These are phyloP conservation scores for Apostasia ramifera DNA, from an alignment of 106 monocot species.

Conservation along the genomic window DNA sequence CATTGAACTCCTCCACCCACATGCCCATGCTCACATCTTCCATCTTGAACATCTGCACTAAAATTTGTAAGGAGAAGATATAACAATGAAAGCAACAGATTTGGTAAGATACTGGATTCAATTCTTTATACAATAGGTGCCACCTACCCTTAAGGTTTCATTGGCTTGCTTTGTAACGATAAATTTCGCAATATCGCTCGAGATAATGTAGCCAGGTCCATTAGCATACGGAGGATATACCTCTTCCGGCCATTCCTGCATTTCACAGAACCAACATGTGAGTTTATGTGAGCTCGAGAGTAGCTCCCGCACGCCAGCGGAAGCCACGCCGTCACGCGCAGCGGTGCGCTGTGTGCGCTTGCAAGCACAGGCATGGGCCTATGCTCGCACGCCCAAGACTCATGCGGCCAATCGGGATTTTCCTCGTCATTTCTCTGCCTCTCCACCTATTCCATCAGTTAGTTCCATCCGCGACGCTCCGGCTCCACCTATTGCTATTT, in stretches of 20 bases:
- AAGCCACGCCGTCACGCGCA: no score
- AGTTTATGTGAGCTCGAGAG: not conserved
- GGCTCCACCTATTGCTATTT: no score
- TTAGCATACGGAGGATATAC: slow-evolving; percentile 88
- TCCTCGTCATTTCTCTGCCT: no score
- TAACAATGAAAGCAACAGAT: not conserved
- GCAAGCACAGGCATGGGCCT: no score
- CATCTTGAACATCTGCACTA: slow-evolving; percentile 94
- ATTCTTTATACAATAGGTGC: not conserved
- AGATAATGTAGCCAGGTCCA: slow-evolving; percentile 90
- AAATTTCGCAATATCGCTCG: slow-evolving; percentile 65
- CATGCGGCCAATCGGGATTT: no score
- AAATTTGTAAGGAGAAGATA: not conserved
- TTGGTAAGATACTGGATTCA: not conserved
- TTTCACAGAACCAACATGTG: not conserved
- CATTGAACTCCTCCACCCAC: slow-evolving; percentile 94
- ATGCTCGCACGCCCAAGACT: no score
- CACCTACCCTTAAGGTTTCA: slow-evolving; percentile 51
- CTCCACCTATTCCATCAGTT: no score
- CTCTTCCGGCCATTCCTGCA: slow-evolving; percentile 92
- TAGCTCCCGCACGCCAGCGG: no score
- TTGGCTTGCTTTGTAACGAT: slow-evolving; percentile 53
- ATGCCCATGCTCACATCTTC: slow-evolving; percentile 99
- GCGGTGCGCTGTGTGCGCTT: no score
- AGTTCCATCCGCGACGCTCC: no score